phyloP scores from a whole-genome alignment of 164 flowering plant species.

The Paratinospora sagittata region DNA sequence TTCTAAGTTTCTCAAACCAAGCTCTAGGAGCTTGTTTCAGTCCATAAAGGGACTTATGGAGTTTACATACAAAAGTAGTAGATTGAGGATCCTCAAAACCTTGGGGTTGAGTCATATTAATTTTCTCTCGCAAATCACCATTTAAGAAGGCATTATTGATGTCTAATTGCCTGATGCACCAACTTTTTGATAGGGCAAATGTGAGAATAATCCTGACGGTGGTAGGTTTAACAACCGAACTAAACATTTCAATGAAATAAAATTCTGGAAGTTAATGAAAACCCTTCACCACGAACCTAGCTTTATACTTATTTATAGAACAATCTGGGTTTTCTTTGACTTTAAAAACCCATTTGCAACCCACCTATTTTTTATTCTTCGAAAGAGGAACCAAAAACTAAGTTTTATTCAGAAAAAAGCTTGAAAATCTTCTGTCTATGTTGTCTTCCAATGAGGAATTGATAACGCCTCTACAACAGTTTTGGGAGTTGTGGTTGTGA shows the following conservation, averaged over 20 bases:
- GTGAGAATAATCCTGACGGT: conserved; percentile 2
- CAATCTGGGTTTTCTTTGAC: background rate
- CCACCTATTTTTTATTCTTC: no score
- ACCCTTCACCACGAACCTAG: background rate
- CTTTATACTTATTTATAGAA: background rate
- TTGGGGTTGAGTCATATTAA: background rate
- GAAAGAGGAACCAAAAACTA: no score
- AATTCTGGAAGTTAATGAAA: background rate
- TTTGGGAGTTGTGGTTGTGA: no score
- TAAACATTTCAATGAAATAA: background rate
- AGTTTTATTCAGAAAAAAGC: no score
- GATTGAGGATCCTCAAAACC: background rate
- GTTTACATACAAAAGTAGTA: background rate
- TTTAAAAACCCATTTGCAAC: no score
- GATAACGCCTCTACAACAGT: no score
- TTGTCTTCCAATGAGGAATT: no score
- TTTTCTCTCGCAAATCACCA: background rate
- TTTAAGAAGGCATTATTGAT: background rate
- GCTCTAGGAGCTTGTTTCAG: conserved; percentile 4
- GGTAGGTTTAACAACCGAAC: conserved; percentile 12
- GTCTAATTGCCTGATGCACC: background rate
- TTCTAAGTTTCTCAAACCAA: no score
- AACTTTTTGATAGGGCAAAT: background rate
- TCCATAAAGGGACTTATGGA: background rate
- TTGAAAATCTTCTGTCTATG: no score